Conservation (phyloP, 2,329 filamentous ascomycete species). For the Alternaria sp. region DNA sequence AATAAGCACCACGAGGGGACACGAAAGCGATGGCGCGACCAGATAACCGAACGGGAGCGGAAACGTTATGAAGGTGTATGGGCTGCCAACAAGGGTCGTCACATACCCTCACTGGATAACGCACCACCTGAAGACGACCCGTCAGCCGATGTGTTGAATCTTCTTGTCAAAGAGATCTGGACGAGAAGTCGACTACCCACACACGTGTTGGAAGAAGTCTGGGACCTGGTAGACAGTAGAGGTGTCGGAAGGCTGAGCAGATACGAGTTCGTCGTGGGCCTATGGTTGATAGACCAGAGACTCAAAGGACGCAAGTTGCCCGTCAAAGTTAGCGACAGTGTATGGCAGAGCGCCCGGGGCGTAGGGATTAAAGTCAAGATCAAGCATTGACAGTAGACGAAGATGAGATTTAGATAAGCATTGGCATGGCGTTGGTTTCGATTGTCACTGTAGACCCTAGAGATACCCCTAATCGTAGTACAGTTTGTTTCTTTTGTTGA, state of each 20-base stretch:
- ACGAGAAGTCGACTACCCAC: constrained; percentile 68
- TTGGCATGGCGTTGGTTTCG: constrained; percentile 23
- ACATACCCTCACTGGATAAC: constrained; percentile 27
- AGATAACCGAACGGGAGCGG: constrained; percentile 73
- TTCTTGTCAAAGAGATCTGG: constrained; percentile 80
- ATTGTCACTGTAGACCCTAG: constrained; percentile 8
- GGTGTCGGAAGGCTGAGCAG: constrained; percentile 64
- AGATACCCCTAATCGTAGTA: constrained; percentile 37
- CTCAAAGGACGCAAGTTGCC: constrained; percentile 82
- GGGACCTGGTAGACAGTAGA: constrained; percentile 72
- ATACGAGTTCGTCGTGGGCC: constrained; percentile 80
- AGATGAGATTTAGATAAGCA: background rate
- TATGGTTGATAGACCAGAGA: constrained; percentile 83
- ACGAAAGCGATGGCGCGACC: constrained; percentile 77
- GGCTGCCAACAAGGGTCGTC: constrained; percentile 76
- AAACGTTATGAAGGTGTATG: constrained; percentile 84
- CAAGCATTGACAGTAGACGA: background rate
- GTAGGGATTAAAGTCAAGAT: constrained; percentile 51
- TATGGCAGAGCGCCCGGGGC: constrained; percentile 72
- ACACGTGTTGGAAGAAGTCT: constrained; percentile 76
- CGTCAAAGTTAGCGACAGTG: constrained; percentile 70
- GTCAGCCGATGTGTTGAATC: constrained; percentile 65
- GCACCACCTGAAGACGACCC: constrained; percentile 26
- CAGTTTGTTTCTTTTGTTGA: background rate
- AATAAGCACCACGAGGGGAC: constrained; percentile 77